Evolutionary conservation across 371 early-diverging fungal genomes (phyloP).

Genomic region (Thermomucor indicae-seudaticae): DNA sequence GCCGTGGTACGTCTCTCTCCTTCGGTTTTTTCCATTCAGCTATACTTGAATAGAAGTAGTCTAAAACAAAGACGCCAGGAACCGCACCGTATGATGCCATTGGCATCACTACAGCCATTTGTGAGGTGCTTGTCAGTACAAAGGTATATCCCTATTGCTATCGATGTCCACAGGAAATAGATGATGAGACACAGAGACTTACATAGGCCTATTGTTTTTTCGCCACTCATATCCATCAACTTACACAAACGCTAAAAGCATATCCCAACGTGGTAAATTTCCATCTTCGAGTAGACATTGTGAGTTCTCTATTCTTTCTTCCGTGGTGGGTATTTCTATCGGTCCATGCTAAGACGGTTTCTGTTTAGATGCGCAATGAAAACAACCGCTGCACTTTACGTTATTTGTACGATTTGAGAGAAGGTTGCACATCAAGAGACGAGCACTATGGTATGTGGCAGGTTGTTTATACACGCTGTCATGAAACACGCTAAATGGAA

Average conservation of each 20-base stretch:
- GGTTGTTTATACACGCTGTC: too few relatives aligned
- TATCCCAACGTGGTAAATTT: slow-evolving; percentile 68
- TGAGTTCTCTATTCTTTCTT: neutral
- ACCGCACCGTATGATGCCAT: slow-evolving; percentile 81
- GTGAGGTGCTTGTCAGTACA: slow-evolving; percentile 64
- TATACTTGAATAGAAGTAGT: neutral
- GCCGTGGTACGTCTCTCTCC: slow-evolving; percentile 67
- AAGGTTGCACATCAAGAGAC: slow-evolving; percentile 29
- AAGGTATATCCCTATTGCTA: slow-evolving; percentile 25
- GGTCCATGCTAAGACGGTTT: too few relatives aligned
- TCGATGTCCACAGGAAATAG: too few relatives aligned
- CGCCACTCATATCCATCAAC: slow-evolving; percentile 69
- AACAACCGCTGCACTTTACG: slow-evolving; percentile 23
- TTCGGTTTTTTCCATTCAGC: neutral
- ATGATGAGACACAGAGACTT: neutral
- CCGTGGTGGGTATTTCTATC: neutral
- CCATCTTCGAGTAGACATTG: slow-evolving; percentile 55
- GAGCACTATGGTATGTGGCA: slow-evolving; percentile 45
- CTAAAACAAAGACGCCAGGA: slow-evolving; percentile 21
- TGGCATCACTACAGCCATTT: slow-evolving; percentile 76
- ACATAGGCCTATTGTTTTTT: slow-evolving; percentile 61
- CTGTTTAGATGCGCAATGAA: slow-evolving; percentile 6
- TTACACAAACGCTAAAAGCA: slow-evolving; percentile 41
- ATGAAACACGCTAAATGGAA: too few relatives aligned
- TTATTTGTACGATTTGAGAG: slow-evolving; percentile 43